phyloP scores from a whole-genome alignment of 2,329 filamentous ascomycete genomes.

The Phialocephala sp. region DNA sequence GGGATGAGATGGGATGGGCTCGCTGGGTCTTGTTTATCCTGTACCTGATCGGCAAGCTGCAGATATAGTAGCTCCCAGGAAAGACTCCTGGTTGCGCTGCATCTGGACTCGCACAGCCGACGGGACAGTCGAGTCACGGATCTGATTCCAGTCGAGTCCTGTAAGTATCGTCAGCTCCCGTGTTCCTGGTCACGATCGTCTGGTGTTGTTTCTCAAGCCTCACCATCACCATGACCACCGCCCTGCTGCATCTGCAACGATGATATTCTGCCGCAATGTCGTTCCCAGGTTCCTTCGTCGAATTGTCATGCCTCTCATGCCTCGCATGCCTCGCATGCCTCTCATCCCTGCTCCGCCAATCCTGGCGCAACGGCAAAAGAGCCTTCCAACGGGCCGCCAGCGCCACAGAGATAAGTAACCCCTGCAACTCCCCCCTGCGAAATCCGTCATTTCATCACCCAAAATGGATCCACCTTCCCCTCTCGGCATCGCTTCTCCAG shows the following conservation, averaged over 20 bases:
- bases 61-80: neutral
- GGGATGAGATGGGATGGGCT: too few species aligned
- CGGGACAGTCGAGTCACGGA: neutral
- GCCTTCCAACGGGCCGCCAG: neutral
- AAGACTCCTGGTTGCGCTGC: neutral
- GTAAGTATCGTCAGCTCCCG: neutral
- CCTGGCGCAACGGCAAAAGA: neutral
- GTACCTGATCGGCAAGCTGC: slow-evolving; percentile 18
- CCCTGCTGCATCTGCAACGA: too few species aligned
- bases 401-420: slow-evolving; percentile 7
- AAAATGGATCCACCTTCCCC: neutral
- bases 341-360: neutral
- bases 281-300: too few species aligned
- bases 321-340: too few species aligned
- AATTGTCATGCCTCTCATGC: too few species aligned
- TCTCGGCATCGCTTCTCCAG: too few species aligned
- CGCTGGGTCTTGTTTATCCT: too few species aligned
- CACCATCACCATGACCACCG: too few species aligned
- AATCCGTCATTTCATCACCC: neutral
- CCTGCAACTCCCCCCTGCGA: neutral
- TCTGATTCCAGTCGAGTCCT: neutral
- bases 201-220: neutral
- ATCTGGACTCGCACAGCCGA: neutral
- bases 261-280: too few species aligned
- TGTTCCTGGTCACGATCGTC: neutral